Evolutionary conservation across 768 basidiomycete species (phyloP), one percentile per base, ranked within the genome.

Genomic region (Rhizopogon sp.): DNA sequence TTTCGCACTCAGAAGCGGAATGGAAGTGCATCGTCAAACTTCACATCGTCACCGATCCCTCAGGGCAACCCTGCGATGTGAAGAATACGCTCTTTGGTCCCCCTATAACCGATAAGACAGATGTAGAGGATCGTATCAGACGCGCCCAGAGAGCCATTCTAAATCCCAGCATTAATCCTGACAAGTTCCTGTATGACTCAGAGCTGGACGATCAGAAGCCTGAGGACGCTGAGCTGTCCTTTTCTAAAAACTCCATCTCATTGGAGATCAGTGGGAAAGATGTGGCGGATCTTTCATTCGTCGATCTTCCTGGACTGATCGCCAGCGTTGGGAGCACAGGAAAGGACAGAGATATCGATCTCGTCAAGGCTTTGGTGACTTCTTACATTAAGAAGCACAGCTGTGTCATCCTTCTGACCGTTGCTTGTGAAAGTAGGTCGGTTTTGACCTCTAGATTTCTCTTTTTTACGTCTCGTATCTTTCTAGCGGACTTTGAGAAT

Each of bases 401-500:
- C 52, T 88, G 88, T 39, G 80, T 90, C 0, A 83, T 90, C 16
- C 66, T 90, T 0, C 64, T 88, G 28, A 84, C 87, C 0, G 83
- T 90, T 0, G 78, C 87, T 0, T 69, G 68, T 35, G 69, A 69
- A 33, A 69, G 68, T 67, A 49, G 1, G 64, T 55, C 0, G 40
- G 16, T 8, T 11, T 25, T 25, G 25, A 25, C 25, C 25, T 25
- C 4, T 1, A 41, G 39, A 47, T 28, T 13, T 47, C 25, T 3
- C 22, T 37, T 43, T 79, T 58, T 66, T 66, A 47, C 77, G 33
- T 22, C 6, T 33, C 16, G 14, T 17, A 9, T 33, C 31, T 55
- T 44, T 37, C 0, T 84, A 91, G 90, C 87, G 50, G 88, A 92
- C 58, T 88, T 87, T 17, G 86, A 90, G 60, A 92, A 88, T 42